Base-by-base conservation (phyloP, 257 asterid genomes). In the Euphrasia confusa region DNA sequence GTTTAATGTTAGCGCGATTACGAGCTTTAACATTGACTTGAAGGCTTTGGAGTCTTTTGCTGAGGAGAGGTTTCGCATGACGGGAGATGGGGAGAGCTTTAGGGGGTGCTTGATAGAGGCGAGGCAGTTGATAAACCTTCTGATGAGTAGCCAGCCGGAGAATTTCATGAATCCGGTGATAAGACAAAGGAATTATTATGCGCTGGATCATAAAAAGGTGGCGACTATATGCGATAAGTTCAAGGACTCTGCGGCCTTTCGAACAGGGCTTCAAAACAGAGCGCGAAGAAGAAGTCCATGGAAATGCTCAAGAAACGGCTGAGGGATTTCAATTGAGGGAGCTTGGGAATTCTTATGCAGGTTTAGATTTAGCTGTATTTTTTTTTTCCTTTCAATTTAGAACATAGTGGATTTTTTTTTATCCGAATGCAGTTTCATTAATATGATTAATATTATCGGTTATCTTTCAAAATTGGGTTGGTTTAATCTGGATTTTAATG, bases 101-200 rank as follows among this genome's bases (percentile, higher is more conserved):
- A 76, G 74, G 58, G 78, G 79, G 40, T 88, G 91, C 74, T 80
- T 90, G 77, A 50, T 85, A 21, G 98, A 90, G 71, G 84, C 91
- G 49, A 76, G 98, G 49, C 98, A 90, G 40, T 63, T 90, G 75
- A 73, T 88, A 65, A 85, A 88, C 66, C 95, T 90, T 68, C 84
- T 90, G 12, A 69, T 83, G 74, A 88, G 96, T 79, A 88, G 95
- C 60, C 96, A 85, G 76, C 96, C 98, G 0, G 98, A 90, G 64
- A 88, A 81, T 75, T 90, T 85, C 11, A 85, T 90, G 98, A 88
- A 90, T 78, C 96, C 98, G n/a, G 98, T 88, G 67, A 90, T 90
- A 64, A 71, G 98, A 72, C 81, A 83, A 75, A 87, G 66, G 82
- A 87, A 82, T 61, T 90, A 87, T 73, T 72, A 80, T 65, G 75